phyloP scores from a whole-genome alignment of 106 monocot species.

The Dendrobium chrysotoxum region DNA sequence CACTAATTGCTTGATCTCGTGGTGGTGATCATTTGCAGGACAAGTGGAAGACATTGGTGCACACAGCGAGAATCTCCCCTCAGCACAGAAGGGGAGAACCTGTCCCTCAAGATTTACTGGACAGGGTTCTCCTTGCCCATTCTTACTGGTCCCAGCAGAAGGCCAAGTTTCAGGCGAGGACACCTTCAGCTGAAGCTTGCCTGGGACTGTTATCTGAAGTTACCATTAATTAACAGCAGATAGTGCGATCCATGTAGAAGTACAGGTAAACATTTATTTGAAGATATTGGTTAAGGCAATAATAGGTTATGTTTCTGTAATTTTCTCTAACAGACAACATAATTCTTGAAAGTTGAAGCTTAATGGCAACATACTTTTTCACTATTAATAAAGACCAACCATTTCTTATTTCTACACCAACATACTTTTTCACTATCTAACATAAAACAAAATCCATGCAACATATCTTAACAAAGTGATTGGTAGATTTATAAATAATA shows the following conservation, averaged over 20 bases:
- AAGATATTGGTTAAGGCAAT: neutral
- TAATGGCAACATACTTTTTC: too few species aligned
- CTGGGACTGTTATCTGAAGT: neutral
- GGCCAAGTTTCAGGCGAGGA: slow-evolving; percentile 12
- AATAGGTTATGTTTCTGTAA: neutral
- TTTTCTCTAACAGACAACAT: neutral
- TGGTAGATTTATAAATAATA: too few species aligned
- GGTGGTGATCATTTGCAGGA: slow-evolving; percentile 5
- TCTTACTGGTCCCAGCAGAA: slow-evolving; percentile 22
- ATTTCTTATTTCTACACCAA: too few species aligned
- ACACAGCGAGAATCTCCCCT: slow-evolving; percentile 24
- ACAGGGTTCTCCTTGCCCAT: slow-evolving; percentile 23
- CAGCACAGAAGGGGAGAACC: slow-evolving; percentile 27
- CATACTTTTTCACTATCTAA: too few species aligned
- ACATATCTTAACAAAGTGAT: too few species aligned
- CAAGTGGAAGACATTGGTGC: slow-evolving; percentile 29
- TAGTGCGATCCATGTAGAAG: neutral
- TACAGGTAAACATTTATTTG: slow-evolving; percentile 4
- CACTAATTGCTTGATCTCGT: neutral
- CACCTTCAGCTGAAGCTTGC: slow-evolving; percentile 7
- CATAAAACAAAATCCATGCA: too few species aligned
- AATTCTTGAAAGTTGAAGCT: neutral
- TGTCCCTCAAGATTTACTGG: slow-evolving; percentile 20
- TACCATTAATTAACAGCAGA: neutral
- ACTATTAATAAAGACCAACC: too few species aligned